Percentiles rank a stretch among this genome's conserved stretches.
phyloP scores from a whole-genome alignment of 371 early-diverging fungal species.

The Phascolomyces articulosus region DNA sequence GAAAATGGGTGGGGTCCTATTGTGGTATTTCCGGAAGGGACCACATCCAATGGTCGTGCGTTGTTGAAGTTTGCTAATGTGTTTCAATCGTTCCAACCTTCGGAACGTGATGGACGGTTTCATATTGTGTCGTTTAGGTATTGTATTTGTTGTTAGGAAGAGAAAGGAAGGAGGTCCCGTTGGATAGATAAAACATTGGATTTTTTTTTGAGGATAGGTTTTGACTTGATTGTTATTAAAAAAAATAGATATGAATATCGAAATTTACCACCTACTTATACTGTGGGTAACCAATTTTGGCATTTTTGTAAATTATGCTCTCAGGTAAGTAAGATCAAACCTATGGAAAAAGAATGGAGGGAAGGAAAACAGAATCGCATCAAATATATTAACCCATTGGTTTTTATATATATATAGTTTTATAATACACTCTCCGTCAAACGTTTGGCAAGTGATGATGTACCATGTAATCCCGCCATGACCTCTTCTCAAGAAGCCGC shows the following conservation, averaged over 20 bases:
- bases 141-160: slow-evolving; percentile 18
- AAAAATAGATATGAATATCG: slow-evolving; percentile 62
- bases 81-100: slow-evolving; percentile 57
- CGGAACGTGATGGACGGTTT: slow-evolving; percentile 56
- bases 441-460: slow-evolving; percentile 54
- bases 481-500: slow-evolving; percentile 29
- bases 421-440: slow-evolving; percentile 63
- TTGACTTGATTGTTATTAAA: not conserved
- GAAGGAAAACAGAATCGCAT: not conserved
- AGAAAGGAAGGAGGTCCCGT: too few species aligned
- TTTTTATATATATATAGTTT: slow-evolving; percentile 38
- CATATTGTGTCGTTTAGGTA: slow-evolving; percentile 76
- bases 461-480: slow-evolving; percentile 36
- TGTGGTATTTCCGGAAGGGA: slow-evolving; percentile 86
- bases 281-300: slow-evolving; percentile 57
- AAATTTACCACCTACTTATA: slow-evolving; percentile 71
- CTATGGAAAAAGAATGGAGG: too few species aligned
- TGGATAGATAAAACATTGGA: not conserved
- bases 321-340: slow-evolving; percentile 41
- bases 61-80: slow-evolving; percentile 75
- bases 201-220: not conserved
- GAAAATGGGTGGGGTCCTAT: slow-evolving; percentile 63
- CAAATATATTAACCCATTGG: not conserved
- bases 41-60: slow-evolving; percentile 89
- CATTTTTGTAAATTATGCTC: slow-evolving; percentile 66